Percentiles rank a stretch among this genome's conserved stretches.
These are phyloP conservation scores for Kwoniella dejecticola DNA, from an alignment of 768 basidiomycete genomes.

Conservation along the genomic window DNA sequence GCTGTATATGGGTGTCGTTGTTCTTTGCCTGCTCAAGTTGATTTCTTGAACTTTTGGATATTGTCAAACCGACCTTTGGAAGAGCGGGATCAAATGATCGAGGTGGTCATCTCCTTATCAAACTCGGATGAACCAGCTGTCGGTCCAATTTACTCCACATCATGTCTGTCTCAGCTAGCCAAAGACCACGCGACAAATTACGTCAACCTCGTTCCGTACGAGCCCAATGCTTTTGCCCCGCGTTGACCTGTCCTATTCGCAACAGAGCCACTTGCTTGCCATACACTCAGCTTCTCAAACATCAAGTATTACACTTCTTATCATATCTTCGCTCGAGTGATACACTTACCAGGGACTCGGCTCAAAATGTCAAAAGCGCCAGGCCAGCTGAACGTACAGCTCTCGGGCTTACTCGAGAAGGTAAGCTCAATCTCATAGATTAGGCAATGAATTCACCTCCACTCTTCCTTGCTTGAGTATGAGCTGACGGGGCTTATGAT, in stretches of 20 bases:
- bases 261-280: too few species aligned
- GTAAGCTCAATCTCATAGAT: slow-evolving; percentile 12
- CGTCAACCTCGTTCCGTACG: background rate
- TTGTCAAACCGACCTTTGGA: too few species aligned
- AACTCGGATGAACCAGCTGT: too few species aligned
- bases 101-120: too few species aligned
- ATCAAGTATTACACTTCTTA: background rate
- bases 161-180: background rate
- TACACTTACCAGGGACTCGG: too few species aligned
- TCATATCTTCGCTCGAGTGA: slow-evolving; percentile 66
- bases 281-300: too few species aligned
- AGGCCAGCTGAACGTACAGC: slow-evolving; percentile 3
- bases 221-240: too few species aligned
- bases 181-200: background rate
- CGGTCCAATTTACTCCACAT: background rate
- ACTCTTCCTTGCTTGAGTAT: background rate
- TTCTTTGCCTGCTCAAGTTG: too few species aligned
- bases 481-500: slow-evolving; percentile 12
- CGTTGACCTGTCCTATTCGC: background rate
- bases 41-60: too few species aligned
- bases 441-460: background rate
- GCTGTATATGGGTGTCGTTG: too few species aligned
- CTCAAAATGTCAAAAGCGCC: background rate
- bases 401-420: slow-evolving; percentile 39
- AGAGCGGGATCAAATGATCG: slow-evolving; percentile 11